These are phyloP conservation scores for Dryas drummondii DNA, from an alignment of 306 rosid species.

Conservation along the genomic window DNA sequence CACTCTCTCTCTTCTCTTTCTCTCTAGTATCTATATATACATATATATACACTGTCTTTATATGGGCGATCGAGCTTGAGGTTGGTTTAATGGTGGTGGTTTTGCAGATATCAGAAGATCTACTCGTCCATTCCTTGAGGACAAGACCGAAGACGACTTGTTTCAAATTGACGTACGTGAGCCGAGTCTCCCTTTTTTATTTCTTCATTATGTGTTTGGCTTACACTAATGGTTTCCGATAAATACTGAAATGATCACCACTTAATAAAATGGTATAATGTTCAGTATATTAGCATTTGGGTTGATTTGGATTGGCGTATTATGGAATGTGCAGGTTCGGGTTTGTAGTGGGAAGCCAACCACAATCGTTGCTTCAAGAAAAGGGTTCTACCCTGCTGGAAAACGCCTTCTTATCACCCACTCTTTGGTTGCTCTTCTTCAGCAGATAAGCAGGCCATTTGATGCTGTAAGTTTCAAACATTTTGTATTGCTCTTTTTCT, in stretches of 20 bases:
- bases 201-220: no score
- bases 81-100: constrained; percentile 13
- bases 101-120: constrained; percentile 84
- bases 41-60: no score
- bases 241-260: no score
- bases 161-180: constrained; percentile 80
- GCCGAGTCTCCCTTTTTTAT: not conserved
- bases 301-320: no score
- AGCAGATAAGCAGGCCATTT: constrained; percentile 88
- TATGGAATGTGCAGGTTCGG: constrained; percentile 52
- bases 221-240: no score
- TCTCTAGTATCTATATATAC: no score
- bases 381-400: constrained; percentile 95
- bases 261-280: no score
- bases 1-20: not conserved
- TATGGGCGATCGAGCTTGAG: not conserved
- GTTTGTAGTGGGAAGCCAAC: constrained; percentile 95
- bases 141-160: constrained; percentile 80
- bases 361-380: constrained; percentile 72
- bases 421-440: constrained; percentile 82
- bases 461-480: constrained; percentile 60
- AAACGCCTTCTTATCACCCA: constrained; percentile 65
- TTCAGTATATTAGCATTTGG: no score
- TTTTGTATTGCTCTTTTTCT: not conserved
- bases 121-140: constrained; percentile 81